Evolutionary conservation across 2,329 filamentous ascomycete species (phyloP).

Genomic region (Colletotrichum higginsianum): DNA sequence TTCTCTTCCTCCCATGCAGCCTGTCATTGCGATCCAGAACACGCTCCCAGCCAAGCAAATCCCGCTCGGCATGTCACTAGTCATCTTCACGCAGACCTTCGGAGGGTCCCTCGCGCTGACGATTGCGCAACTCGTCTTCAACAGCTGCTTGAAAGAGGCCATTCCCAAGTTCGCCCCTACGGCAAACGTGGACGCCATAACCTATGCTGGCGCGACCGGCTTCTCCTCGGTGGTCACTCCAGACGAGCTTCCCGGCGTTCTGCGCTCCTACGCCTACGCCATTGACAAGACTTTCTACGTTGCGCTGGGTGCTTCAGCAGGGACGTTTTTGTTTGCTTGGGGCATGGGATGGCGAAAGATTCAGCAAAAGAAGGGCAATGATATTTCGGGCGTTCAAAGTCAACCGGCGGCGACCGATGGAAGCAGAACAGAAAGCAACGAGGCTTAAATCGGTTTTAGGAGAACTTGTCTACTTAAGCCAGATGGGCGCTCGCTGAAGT

Average conservation of each 20-base stretch:
- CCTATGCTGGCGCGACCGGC: conserved; percentile 6
- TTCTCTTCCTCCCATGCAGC: neutral
- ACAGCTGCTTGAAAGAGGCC: neutral
- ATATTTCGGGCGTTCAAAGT: neutral
- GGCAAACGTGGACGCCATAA: neutral
- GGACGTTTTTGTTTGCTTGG: neutral
- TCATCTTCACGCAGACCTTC: conserved; percentile 11
- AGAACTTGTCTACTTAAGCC: neutral
- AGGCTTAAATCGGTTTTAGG: neutral
- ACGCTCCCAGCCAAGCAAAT: conserved; percentile 9
- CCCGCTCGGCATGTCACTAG: neutral
- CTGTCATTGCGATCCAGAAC: conserved; percentile 19
- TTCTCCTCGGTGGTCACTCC: conserved; percentile 6
- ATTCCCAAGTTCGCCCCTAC: neutral
- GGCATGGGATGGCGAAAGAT: conserved; percentile 11
- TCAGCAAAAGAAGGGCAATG: conserved; percentile 8
- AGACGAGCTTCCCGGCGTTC: conserved; percentile 2
- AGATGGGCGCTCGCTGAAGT: conserved; percentile 5
- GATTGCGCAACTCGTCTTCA: neutral
- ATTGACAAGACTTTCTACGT: conserved; percentile 16
- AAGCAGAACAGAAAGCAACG: conserved; percentile 1
- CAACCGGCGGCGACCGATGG: neutral
- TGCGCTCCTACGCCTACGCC: conserved; percentile 9
- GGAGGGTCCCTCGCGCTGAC: conserved; percentile 3
- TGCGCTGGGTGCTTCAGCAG: neutral